Percentiles rank a stretch among this genome's conserved stretches.
Evolutionary conservation across 257 asterid species (phyloP).

Genomic region (Jaltomata sinuosa): DNA sequence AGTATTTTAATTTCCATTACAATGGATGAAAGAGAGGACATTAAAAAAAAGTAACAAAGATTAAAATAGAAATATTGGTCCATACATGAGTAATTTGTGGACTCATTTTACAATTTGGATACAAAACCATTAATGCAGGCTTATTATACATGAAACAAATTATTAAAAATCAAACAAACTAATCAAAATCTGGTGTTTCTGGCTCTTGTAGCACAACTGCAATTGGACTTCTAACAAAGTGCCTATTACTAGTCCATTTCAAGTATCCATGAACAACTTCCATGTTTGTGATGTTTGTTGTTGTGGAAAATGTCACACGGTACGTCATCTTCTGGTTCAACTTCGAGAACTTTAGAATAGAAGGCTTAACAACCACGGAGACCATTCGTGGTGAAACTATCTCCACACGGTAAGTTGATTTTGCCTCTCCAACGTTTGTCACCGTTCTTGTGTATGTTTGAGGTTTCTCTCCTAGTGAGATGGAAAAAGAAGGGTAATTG

Average conservation of each 20-base stretch:
- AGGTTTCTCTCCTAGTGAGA: not conserved
- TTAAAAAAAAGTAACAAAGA: not conserved
- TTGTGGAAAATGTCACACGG: conserved; percentile 7
- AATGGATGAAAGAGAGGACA: not conserved
- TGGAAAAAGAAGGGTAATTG: conserved; percentile 33
- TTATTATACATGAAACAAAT: not conserved
- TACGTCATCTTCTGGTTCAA: conserved; percentile 8
- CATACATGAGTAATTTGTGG: not conserved
- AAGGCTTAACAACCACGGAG: conserved; percentile 5
- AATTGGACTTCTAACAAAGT: conserved; percentile 19
- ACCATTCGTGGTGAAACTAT: conserved; percentile 9
- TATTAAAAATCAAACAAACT: not conserved
- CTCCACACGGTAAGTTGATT: conserved; percentile 5
- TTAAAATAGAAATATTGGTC: not conserved
- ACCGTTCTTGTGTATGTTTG: conserved; percentile 25
- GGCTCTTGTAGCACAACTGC: conserved; percentile 1
- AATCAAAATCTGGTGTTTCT: not conserved
- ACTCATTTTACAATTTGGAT: not conserved
- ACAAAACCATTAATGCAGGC: not conserved
- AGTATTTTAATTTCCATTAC: not conserved
- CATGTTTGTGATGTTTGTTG: not conserved
- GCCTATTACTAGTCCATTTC: conserved; percentile 14
- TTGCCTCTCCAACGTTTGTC: conserved; percentile 29
- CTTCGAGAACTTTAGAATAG: conserved; percentile 1
- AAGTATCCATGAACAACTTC: conserved; percentile 19